phyloP scores from a whole-genome alignment of 2,329 filamentous ascomycete species.

The Ceratocystis huliohia region DNA sequence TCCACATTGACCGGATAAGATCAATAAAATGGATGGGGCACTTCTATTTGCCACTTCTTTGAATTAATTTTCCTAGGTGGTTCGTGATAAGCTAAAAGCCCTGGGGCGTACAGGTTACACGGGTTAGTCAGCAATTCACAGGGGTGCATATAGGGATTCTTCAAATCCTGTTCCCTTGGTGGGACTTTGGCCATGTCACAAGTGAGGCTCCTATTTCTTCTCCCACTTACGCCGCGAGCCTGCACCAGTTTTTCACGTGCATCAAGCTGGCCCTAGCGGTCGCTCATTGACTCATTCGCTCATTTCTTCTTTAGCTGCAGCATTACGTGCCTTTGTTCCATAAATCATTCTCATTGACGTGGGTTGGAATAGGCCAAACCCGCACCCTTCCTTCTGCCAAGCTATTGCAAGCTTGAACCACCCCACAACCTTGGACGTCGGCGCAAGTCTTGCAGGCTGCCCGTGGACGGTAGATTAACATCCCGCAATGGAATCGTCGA shows the following conservation, averaged over 20 bases:
- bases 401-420: neutral
- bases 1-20: neutral
- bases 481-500: slow-evolving; percentile 8
- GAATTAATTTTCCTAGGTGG: neutral
- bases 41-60: neutral
- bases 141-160: neutral
- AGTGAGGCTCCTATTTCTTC: slow-evolving; percentile 1
- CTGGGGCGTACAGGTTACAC: neutral
- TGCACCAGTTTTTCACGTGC: neutral
- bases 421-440: neutral
- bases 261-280: slow-evolving; percentile 10
- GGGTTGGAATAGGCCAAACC: neutral
- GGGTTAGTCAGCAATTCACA: neutral
- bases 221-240: neutral
- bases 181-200: neutral
- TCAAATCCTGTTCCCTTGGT: neutral
- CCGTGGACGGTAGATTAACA: neutral
- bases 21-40: neutral
- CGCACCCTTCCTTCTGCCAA: neutral
- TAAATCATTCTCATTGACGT: neutral
- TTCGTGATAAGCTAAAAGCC: neutral
- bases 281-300: neutral
- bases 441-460: neutral
- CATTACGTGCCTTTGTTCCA: neutral
- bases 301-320: neutral